Percentiles rank a stretch among this genome's conserved stretches.
These are phyloP conservation scores for Pythium vanterpoolii DNA, from an alignment of 352 stramenopile genomes.

Conservation along the genomic window DNA sequence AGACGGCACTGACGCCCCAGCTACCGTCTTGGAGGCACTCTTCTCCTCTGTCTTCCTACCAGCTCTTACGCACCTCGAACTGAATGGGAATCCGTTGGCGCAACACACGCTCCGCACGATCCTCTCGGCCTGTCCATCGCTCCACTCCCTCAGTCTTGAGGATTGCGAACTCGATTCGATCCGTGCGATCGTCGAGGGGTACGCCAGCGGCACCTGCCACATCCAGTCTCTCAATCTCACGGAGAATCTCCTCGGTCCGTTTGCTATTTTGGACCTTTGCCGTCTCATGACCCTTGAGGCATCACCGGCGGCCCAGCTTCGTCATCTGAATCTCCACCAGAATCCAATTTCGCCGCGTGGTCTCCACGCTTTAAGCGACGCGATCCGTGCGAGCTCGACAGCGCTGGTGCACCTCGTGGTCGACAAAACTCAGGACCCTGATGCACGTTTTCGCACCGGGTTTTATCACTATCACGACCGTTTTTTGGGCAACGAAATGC, in stretches of 20 bases:
- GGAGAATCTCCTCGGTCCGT: constrained; percentile 33
- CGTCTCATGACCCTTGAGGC: constrained; percentile 18
- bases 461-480: constrained; percentile 28
- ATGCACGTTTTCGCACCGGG: constrained; percentile 16
- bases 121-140: constrained; percentile 31
- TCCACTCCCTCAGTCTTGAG: constrained; percentile 36
- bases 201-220: constrained; percentile 17
- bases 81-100: neutral
- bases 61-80: neutral
- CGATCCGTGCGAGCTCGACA: constrained; percentile 20
- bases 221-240: constrained; percentile 33
- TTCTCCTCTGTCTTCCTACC: constrained; percentile 6
- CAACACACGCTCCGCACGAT: constrained; percentile 21
- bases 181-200: constrained; percentile 25
- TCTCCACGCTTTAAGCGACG: constrained; percentile 15
- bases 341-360: constrained; percentile 29
- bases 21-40: constrained; percentile 3
- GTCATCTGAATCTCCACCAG: constrained; percentile 31
- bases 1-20: constrained; percentile 5
- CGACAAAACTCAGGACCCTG: constrained; percentile 19
- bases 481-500: constrained; percentile 20
- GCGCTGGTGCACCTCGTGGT: constrained; percentile 32
- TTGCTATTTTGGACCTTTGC: constrained; percentile 29
- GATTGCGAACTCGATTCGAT: constrained; percentile 36
- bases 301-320: constrained; percentile 19